phyloP scores from a whole-genome alignment of 1,139 yeast genomes.

The Williopsis jadinii region DNA sequence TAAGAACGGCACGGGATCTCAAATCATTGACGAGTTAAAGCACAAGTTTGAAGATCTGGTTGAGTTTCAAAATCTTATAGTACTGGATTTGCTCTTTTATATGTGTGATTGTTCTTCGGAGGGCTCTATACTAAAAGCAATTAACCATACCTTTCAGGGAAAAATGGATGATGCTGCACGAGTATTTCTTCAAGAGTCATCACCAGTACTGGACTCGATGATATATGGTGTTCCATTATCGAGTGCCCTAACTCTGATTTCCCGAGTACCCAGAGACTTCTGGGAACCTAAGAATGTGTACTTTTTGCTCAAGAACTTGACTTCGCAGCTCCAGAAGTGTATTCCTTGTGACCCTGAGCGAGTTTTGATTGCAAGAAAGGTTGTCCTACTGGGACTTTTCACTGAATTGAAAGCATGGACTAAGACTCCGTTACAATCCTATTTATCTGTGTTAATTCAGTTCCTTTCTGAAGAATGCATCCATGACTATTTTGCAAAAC shows the following conservation, averaged over 20 bases:
- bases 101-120: constrained; percentile 37
- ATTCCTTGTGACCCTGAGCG: too few species aligned
- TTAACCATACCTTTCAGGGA: constrained; percentile 9
- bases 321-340: too few species aligned
- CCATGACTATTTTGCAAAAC: too few species aligned
- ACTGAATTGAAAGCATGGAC: too few species aligned
- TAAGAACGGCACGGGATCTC: constrained; percentile 34
- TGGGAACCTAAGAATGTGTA: constrained; percentile 35
- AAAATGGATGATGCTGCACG: neutral
- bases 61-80: constrained; percentile 26
- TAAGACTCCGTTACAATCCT: too few species aligned
- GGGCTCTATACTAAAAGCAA: constrained; percentile 14
- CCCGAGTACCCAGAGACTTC: neutral
- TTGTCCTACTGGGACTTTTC: too few species aligned
- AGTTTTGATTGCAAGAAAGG: too few species aligned
- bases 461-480: too few species aligned
- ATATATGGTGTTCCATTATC: constrained; percentile 24
- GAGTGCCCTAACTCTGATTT: too few species aligned
- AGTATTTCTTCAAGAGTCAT: constrained; percentile 3
- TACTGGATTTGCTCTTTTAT: constrained; percentile 28
- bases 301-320: constrained; percentile 26
- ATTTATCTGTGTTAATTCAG: too few species aligned
- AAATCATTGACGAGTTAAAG: constrained; percentile 26
- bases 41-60: constrained; percentile 13
- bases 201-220: constrained; percentile 14